Percentiles rank a stretch among this genome's conserved stretches.
phyloP scores from a whole-genome alignment of 306 rosid genomes.

The Myrica gale region DNA sequence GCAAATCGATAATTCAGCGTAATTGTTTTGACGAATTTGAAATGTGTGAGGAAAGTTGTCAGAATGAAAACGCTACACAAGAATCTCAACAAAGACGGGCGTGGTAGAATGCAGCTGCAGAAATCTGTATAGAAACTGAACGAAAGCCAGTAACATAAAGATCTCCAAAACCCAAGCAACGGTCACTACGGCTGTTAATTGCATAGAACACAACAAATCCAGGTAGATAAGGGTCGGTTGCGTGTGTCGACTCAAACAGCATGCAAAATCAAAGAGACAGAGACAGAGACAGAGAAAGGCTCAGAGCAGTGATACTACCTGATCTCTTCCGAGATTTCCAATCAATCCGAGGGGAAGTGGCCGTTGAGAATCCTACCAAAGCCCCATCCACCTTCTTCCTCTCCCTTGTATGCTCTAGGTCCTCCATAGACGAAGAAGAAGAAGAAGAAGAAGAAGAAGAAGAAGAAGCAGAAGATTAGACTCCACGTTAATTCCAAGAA shows the following conservation, averaged over 20 bases:
- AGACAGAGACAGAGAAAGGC: neutral
- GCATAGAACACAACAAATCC: neutral
- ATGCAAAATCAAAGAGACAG: neutral
- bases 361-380: constrained; percentile 68
- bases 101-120: neutral
- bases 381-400: constrained; percentile 47
- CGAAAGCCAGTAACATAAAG: neutral
- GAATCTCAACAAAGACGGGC: neutral
- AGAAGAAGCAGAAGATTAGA: neutral
- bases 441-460: neutral
- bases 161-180: neutral
- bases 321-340: constrained; percentile 93
- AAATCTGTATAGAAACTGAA: neutral
- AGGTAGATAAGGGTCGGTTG: neutral
- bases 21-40: too few relatives aligned
- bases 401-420: constrained; percentile 9
- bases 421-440: constrained; percentile 41
- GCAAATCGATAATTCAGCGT: too few relatives aligned
- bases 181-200: neutral
- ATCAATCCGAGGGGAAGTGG: constrained; percentile 56
- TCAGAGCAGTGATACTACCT: constrained; percentile 39
- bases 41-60: neutral
- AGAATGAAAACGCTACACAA: neutral
- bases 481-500: constrained; percentile 10
- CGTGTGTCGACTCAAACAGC: neutral